Conservation (phyloP, 805 yeast species). For the Spencermartinsiella europaea region DNA sequence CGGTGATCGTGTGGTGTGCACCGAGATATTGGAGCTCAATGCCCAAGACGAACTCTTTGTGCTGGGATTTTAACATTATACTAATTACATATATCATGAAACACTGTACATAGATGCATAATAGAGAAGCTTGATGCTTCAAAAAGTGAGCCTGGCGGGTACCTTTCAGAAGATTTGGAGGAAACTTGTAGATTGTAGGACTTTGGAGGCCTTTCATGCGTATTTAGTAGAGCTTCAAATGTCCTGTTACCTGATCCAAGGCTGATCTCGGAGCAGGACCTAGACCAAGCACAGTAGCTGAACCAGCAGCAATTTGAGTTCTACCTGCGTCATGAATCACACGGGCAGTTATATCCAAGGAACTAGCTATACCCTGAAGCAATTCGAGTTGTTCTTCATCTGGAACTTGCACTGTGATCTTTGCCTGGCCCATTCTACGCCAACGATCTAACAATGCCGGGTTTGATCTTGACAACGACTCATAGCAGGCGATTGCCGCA, state of each 20-base stretch:
- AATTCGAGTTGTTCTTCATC: constrained; percentile 58
- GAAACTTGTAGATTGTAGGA: too few relatives aligned
- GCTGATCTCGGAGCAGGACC: constrained; percentile 90
- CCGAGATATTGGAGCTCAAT: constrained; percentile 41
- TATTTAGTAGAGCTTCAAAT: constrained; percentile 47
- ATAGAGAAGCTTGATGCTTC: too few relatives aligned
- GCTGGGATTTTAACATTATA: constrained; percentile 27
- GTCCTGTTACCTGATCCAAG: constrained; percentile 77
- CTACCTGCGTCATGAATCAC: constrained; percentile 95
- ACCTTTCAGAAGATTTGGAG: too few relatives aligned
- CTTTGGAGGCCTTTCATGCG: too few relatives aligned
- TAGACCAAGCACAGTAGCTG: constrained; percentile 91
- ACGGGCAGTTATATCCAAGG: constrained; percentile 70
- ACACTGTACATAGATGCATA: too few relatives aligned
- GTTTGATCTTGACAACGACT: constrained; percentile 49
- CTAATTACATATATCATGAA: too few relatives aligned
- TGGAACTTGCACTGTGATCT: constrained; percentile 72
- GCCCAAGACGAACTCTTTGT: constrained; percentile 39
- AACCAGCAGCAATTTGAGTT: constrained; percentile 93
- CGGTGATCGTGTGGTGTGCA: constrained; percentile 45
- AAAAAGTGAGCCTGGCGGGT: too few relatives aligned
- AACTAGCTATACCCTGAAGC: constrained; percentile 73
- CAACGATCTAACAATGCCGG: constrained; percentile 66
- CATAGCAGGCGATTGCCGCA: constrained; percentile 90
- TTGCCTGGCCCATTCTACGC: constrained; percentile 86